A percentile compares a stretch with the other conserved stretches of the same genome.
Conservation (phyloP, 2,329 filamentous ascomycete species). For the Fusarium longipes region DNA sequence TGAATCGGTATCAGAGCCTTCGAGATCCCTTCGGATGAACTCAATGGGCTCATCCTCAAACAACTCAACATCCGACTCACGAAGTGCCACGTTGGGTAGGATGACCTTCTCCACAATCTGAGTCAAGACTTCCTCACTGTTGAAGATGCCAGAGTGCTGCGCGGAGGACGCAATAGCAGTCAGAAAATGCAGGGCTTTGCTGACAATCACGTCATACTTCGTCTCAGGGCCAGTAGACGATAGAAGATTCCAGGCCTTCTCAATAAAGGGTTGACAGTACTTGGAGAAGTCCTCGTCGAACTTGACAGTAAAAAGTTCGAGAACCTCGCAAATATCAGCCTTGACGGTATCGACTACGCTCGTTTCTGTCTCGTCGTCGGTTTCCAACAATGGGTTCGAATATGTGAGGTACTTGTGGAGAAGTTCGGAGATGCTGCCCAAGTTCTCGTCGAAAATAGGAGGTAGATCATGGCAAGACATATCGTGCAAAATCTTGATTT, state of each 20-base stretch:
- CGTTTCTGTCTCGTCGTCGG: constrained; percentile 89
- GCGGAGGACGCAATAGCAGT: constrained; percentile 85
- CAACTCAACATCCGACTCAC: constrained; percentile 93
- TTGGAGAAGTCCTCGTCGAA: constrained; percentile 93
- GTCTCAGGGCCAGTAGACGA: constrained; percentile 87
- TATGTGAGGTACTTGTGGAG: constrained; percentile 95
- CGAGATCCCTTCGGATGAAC: constrained; percentile 93
- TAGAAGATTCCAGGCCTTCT: constrained; percentile 89
- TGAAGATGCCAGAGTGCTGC: constrained; percentile 86
- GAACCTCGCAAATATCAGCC: constrained; percentile 89
- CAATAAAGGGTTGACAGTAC: constrained; percentile 85
- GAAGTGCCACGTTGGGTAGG: constrained; percentile 88
- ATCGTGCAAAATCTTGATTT: constrained; percentile 94
- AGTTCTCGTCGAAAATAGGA: constrained; percentile 91
- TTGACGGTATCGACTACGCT: constrained; percentile 88
- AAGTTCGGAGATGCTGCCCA: constrained; percentile 78
- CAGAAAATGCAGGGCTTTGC: constrained; percentile 93
- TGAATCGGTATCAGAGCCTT: constrained; percentile 96
- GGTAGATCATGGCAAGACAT: constrained; percentile 97
- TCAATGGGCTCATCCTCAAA: constrained; percentile 99
- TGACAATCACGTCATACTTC: constrained; percentile 94
- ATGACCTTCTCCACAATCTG: constrained; percentile 97
- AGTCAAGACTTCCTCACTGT: constrained; percentile 79
- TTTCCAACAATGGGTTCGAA: constrained; percentile 83
- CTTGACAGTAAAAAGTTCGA: constrained; percentile 92